Percentiles rank a stretch among this genome's conserved stretches.
These are phyloP conservation scores for Backusella sp. DNA, from an alignment of 192 early-diverging fungal species.

Conservation along the genomic window DNA sequence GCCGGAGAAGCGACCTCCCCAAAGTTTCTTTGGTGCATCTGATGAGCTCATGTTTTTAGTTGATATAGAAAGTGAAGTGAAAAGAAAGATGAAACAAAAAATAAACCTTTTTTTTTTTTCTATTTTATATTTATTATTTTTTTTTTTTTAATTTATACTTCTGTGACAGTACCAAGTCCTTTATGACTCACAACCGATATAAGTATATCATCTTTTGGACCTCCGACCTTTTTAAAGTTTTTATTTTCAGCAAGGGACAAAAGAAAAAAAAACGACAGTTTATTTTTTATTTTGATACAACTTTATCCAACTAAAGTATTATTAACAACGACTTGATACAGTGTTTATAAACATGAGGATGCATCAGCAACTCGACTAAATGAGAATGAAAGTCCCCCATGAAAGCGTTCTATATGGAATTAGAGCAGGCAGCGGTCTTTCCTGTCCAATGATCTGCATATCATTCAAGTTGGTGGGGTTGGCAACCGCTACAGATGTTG, in stretches of 20 bases:
- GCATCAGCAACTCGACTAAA: conserved; percentile 35
- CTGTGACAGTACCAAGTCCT: background rate
- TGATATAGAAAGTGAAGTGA: background rate
- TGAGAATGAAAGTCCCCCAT: conserved; percentile 36
- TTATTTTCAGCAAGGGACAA: background rate
- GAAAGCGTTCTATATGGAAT: conserved; percentile 53
- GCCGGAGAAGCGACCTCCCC: conserved; percentile 89
- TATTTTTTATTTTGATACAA: background rate
- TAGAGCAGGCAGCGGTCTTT: conserved; percentile 42
- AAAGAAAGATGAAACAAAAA: background rate
- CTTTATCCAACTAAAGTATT: background rate
- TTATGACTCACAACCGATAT: conserved; percentile 18
- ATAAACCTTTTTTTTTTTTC: background rate
- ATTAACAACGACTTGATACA: conserved; percentile 31
- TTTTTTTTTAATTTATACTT: background rate
- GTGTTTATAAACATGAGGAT: conserved; percentile 32
- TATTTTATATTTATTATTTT: background rate
- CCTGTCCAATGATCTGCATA: conserved; percentile 29
- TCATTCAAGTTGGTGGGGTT: too few relatives aligned
- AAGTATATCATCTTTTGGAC: background rate
- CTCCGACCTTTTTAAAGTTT: background rate
- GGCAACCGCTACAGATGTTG: too few relatives aligned
- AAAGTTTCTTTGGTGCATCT: conserved; percentile 50
- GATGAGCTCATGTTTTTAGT: background rate
- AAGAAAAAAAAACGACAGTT: background rate